Evolutionary conservation across 805 yeast genomes (phyloP).

Genomic region (Suhomyces faveliae): DNA sequence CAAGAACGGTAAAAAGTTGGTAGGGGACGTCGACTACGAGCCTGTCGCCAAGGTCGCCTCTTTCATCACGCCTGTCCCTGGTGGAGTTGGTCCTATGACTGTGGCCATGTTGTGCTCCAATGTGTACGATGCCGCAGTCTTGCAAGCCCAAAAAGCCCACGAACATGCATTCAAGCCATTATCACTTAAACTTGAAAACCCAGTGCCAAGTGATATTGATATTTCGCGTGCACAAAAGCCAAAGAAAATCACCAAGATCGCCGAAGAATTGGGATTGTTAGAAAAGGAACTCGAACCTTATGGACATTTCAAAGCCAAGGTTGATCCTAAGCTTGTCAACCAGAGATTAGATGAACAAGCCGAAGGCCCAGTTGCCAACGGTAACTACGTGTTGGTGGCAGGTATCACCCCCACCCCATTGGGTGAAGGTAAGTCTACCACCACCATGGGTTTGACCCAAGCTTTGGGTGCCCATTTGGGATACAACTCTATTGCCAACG

Average conservation of each 20-base stretch:
- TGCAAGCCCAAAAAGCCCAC: conserved; percentile 48
- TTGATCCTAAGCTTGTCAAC: conserved; percentile 44
- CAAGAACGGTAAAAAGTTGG: conserved; percentile 69
- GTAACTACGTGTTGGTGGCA: conserved; percentile 72
- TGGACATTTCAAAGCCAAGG: conserved; percentile 77
- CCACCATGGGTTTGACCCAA: conserved; percentile 80
- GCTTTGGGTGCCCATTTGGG: conserved; percentile 75
- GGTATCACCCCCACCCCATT: conserved; percentile 86
- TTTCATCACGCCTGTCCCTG: conserved; percentile 83
- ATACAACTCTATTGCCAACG: conserved; percentile 72
- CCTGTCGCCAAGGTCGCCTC: conserved; percentile 55
- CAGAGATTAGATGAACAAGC: conserved; percentile 56
- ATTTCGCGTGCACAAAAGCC: conserved; percentile 77
- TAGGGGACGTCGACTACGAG: conserved; percentile 75
- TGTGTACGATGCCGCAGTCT: conserved; percentile 75
- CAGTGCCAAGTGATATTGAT: conserved; percentile 80
- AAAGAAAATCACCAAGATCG: conserved; percentile 65
- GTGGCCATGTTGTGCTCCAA: conserved; percentile 89
- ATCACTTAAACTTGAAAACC: conserved; percentile 52
- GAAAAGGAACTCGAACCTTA: conserved; percentile 70
- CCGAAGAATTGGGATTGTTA: conserved; percentile 65
- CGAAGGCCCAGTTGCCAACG: conserved; percentile 65
- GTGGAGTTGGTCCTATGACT: conserved; percentile 93
- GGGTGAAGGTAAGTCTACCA: conserved; percentile 85
- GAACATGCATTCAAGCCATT: conserved; percentile 55